Percentiles rank a stretch among this genome's conserved stretches.
Evolutionary conservation across 2,329 filamentous ascomycete species (phyloP).

Genomic region (Raffaelea arxii): DNA sequence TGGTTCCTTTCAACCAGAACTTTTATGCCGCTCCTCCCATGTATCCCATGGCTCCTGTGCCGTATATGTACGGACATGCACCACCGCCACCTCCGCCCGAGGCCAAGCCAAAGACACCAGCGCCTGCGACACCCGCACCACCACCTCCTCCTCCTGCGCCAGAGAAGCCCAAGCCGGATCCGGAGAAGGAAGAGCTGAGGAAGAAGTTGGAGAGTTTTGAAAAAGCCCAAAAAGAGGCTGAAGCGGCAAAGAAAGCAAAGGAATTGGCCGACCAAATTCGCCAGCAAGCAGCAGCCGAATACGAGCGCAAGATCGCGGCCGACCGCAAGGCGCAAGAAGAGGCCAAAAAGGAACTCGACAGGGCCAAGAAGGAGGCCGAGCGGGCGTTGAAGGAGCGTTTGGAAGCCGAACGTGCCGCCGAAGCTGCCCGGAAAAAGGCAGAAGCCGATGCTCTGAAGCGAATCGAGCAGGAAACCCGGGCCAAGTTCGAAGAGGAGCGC

Average conservation of each 20-base stretch:
- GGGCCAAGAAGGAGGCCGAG: constrained; percentile 26
- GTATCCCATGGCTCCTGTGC: constrained; percentile 24
- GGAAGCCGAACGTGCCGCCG: constrained; percentile 23
- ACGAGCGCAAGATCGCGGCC: constrained; percentile 17
- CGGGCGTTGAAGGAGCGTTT: neutral
- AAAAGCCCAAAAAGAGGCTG: constrained; percentile 32
- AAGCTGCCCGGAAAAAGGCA: constrained; percentile 22
- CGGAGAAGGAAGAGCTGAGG: constrained; percentile 52
- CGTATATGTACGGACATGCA: constrained; percentile 28
- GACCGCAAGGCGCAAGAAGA: constrained; percentile 32
- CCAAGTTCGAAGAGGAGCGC: constrained; percentile 29
- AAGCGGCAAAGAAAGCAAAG: constrained; percentile 32
- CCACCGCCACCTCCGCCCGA: constrained; percentile 34
- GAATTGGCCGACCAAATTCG: constrained; percentile 31
- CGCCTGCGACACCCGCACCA: constrained; percentile 25
- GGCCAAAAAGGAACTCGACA: constrained; percentile 36
- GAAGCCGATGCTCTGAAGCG: constrained; percentile 24
- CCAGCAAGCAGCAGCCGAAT: constrained; percentile 18
- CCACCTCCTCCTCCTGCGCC: too few species aligned
- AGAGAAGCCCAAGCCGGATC: constrained; percentile 33
- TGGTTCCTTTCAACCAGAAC: constrained; percentile 38
- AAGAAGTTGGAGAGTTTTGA: constrained; percentile 46
- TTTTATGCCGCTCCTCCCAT: constrained; percentile 22
- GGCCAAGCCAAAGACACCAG: constrained; percentile 22
- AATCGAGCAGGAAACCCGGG: constrained; percentile 23